Evolutionary conservation across 169 alveolate species (phyloP).

Genomic region (Plasmodium coatneyi): DNA sequence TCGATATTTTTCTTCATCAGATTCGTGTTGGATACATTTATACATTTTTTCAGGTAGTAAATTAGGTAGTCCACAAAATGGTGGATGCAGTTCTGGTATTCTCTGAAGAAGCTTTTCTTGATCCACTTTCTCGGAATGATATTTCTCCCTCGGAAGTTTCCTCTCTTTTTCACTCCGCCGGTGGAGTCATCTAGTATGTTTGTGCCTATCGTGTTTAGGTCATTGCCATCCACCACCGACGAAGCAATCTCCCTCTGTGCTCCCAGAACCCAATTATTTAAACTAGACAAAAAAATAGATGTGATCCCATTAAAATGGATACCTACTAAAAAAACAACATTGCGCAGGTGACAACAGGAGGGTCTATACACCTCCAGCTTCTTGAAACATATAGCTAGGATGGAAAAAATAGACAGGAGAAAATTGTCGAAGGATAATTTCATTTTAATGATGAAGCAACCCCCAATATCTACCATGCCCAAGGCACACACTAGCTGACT

Average conservation of each 20-base stretch:
- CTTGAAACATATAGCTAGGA: conserved; percentile 67
- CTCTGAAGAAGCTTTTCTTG: conserved; percentile 29
- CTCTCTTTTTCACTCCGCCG: not conserved
- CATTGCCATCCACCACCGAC: not conserved
- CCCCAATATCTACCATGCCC: conserved; percentile 74
- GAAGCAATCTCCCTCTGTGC: conserved; percentile 26
- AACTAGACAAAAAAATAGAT: conserved; percentile 51
- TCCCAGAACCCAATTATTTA: conserved; percentile 45
- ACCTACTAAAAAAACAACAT: conserved; percentile 55
- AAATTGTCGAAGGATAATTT: conserved; percentile 59
- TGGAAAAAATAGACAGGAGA: conserved; percentile 53
- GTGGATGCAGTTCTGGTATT: conserved; percentile 60
- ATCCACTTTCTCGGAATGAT: conserved; percentile 70
- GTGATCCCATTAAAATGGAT: conserved; percentile 68
- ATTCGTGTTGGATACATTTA: conserved; percentile 51
- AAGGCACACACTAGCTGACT: conserved; percentile 65
- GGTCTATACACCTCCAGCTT: conserved; percentile 72
- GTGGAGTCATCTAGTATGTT: too few relatives aligned
- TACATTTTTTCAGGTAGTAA: conserved; percentile 58
- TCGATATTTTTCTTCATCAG: conserved; percentile 61
- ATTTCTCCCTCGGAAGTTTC: conserved; percentile 9
- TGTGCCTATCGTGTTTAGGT: not conserved
- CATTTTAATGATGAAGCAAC: conserved; percentile 58
- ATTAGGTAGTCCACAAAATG: conserved; percentile 59
- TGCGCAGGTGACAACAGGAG: conserved; percentile 47